phyloP scores from a whole-genome alignment of 805 yeast genomes.

The Starmera dryadoides region DNA sequence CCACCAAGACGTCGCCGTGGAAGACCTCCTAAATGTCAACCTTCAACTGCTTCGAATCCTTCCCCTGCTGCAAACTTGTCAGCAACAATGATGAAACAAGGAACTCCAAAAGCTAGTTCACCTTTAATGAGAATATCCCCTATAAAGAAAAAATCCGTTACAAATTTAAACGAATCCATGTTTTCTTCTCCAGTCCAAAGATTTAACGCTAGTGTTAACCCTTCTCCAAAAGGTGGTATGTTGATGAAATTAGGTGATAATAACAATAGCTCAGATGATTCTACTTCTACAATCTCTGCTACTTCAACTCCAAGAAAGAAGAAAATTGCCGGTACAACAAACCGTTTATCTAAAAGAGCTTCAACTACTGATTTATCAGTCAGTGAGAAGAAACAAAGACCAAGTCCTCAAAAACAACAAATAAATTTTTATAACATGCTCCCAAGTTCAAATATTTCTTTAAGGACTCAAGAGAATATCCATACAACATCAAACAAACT shows the following conservation, averaged over 20 bases:
- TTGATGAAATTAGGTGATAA: conserved; percentile 12
- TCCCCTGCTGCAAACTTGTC: conserved; percentile 20
- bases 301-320: background rate
- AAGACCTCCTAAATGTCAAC: conserved; percentile 17
- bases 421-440: conserved; percentile 2
- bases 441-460: conserved; percentile 7
- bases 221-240: conserved; percentile 21
- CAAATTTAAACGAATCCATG: no score
- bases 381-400: background rate
- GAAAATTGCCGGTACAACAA: conserved; percentile 1
- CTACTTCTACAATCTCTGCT: background rate
- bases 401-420: background rate
- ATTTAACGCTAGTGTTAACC: conserved; percentile 6
- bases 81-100: conserved; percentile 21
- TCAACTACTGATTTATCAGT: background rate
- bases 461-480: conserved; percentile 15
- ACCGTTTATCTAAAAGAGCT: background rate
- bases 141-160: background rate
- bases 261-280: no score
- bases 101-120: conserved; percentile 19
- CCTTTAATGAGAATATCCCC: conserved; percentile 24
- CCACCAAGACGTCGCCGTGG: conserved; percentile 23
- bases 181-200: conserved; percentile 12
- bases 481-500: conserved; percentile 11
- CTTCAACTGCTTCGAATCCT: conserved; percentile 2